Evolutionary conservation across 2,329 filamentous ascomycete genomes (phyloP), one percentile per base, ranked within the genome.

Genomic region (Dothistroma pini): DNA sequence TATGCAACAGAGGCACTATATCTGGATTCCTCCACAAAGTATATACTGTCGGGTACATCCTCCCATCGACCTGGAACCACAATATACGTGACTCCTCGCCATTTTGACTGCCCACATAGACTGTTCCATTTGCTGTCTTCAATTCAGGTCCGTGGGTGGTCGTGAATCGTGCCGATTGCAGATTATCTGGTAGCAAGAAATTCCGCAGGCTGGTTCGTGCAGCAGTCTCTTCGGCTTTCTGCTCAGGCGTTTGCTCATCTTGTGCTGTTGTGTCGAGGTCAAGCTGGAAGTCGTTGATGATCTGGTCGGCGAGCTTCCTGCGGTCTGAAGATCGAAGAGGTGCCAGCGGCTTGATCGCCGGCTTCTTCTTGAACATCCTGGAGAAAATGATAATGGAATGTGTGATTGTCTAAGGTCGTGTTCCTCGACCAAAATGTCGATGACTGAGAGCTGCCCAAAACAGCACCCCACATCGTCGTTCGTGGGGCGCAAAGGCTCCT

Each of bases 321-420:
- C 87, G 82, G 69, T 89, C 87, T 1, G 86, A 89, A 5, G 86
- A 88, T 58, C 87, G 83, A 56, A 89, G 76, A 47, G 87, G 85
- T 4, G 86, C 81, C 12, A 87, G 78, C 19, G 86, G 84, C 77
- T 89, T 89, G 77, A 89, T 84, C 80, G 63, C 68, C 2, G 73
- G 73, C 62, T 75, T 75, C 68, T 75, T 75, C 61, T 75, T 75
- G 69, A 75, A 75, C 74, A 75, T 75, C 12, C 22, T 51, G 48
- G 16, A 29, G 48, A 16, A n/a, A 5, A 19, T 53, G 19, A 19
- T 50, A 19, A n/a, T 32, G 8, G 8, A n/a, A 19, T 4, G 41
- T 19, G 41, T 44, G n/a, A 19, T 14, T 44, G 14, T 44, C 41
- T 19, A 4, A 38, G 16, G 35, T 16, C 16, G 11, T 38, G 11